Evolutionary conservation across 768 basidiomycete genomes (phyloP).

Genomic region (Epithele typhae): DNA sequence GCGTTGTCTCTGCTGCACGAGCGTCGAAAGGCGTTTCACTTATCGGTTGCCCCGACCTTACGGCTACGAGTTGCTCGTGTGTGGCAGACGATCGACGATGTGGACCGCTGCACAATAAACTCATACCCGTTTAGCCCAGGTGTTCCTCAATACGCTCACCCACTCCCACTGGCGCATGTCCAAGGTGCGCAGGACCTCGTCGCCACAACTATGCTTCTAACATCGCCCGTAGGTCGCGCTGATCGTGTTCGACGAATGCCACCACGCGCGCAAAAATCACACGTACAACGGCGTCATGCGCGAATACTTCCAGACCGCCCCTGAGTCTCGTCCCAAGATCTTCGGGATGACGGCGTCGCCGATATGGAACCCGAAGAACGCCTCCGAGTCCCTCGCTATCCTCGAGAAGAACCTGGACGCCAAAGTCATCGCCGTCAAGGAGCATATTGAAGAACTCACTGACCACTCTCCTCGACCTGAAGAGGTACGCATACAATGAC

Average conservation of each 20-base stretch:
- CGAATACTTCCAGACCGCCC: slow-evolving; percentile 46
- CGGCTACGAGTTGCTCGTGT: no score
- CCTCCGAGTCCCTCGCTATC: slow-evolving; percentile 52
- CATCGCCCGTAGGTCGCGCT: slow-evolving; percentile 41
- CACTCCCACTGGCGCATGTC: slow-evolving; percentile 80
- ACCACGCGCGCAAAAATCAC: slow-evolving; percentile 53
- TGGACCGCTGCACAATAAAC: no score
- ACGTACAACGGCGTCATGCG: slow-evolving; percentile 57
- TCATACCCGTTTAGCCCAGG: slow-evolving; percentile 51
- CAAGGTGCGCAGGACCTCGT: slow-evolving; percentile 41
- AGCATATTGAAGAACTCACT: slow-evolving; percentile 62
- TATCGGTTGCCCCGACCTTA: no score
- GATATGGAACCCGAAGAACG: slow-evolving; percentile 74
- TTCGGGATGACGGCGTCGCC: slow-evolving; percentile 94
- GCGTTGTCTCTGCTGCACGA: no score
- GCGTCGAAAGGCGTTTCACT: no score
- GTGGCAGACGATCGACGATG: no score
- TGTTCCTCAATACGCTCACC: slow-evolving; percentile 73
- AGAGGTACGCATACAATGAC: slow-evolving; percentile 43
- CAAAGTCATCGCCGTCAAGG: slow-evolving; percentile 69
- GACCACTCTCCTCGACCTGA: slow-evolving; percentile 57
- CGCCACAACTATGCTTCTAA: background rate
- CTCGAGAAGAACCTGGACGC: slow-evolving; percentile 72
- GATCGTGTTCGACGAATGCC: slow-evolving; percentile 55
- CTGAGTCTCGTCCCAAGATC: slow-evolving; percentile 61